Evolutionary conservation across 352 stramenopile species (phyloP), one percentile per base, ranked within the genome.

Genomic region (Phytophthora hybrid): DNA sequence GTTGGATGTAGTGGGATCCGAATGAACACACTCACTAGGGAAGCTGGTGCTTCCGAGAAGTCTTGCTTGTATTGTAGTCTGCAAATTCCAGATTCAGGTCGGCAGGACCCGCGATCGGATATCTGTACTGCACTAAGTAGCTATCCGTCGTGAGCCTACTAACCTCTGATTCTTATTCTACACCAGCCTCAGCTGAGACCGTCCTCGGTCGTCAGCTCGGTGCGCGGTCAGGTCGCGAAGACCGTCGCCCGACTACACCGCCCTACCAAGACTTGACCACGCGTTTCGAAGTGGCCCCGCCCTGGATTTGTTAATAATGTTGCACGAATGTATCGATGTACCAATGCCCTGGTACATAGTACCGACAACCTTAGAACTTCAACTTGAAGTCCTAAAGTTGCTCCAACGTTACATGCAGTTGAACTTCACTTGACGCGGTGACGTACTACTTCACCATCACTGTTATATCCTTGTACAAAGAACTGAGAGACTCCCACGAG

Each of bases 241-340:
- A 65, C 58, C 58, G 18, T 65, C 26, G 23, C 58, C 58, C 58
- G 29, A 57, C 58, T 63, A 54, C 57, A 63, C 47, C 47, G 47
- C 47, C 16, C 41, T 14, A 54, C 47, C 47, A 54, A 54, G 47
- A 54, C 47, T 54, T 54, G 47, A 54, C 47, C 47, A 54, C 47
- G n/a, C n/a, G 6, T 49, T 49, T 49, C 11, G 41, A 49, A 49
- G 41, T 29, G 47, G n/a, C 41, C 16, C 9, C 5, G n/a, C 47
- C 47, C 29, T 29, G 47, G 47, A 58, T 58, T 58, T 58, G 52
- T 58, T 58, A 1, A 18, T 19, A 19, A 54, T 0, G 47, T 54
- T 29, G 47, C n/a, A 16, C 47, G 47, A 54, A 51, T 51, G 41
- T 51, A 51, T 1, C 18, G 16, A 29, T 54, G 47, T 29, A 54